Evolutionary conservation across 78 protist genomes (phyloP).

Genomic region (Dictyostelium purpureum): DNA sequence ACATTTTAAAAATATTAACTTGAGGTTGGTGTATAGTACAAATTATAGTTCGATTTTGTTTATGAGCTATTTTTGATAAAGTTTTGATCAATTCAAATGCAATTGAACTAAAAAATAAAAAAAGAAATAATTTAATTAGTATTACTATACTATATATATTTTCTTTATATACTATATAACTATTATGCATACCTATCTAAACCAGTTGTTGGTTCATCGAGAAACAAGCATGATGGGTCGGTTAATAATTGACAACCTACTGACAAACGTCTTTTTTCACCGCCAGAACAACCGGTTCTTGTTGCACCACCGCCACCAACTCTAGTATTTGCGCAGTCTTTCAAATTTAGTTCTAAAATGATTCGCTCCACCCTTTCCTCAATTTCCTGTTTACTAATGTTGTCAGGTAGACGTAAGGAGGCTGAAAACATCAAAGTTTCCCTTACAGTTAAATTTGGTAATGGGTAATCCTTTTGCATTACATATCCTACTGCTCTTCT

Average conservation of each 20-base stretch:
- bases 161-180: too few relatives aligned
- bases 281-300: constrained; percentile 92
- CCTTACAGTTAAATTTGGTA: constrained; percentile 31
- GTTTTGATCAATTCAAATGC: constrained; percentile 10
- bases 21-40: constrained; percentile 68
- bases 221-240: constrained; percentile 79
- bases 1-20: constrained; percentile 29
- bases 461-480: constrained; percentile 53
- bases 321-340: constrained; percentile 29
- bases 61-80: background rate
- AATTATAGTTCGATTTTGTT: constrained; percentile 2
- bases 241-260: constrained; percentile 84
- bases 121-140: too few relatives aligned
- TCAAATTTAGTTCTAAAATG: constrained; percentile 9
- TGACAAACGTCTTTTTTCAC: constrained; percentile 78
- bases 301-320: constrained; percentile 33
- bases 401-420: background rate
- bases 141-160: too few relatives aligned
- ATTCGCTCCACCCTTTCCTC: constrained; percentile 15
- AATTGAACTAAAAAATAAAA: too few relatives aligned
- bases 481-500: constrained; percentile 62
- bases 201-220: constrained; percentile 94
- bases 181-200: constrained; percentile 72
- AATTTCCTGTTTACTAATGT: background rate
- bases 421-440: constrained; percentile 51